These are phyloP conservation scores for Diaporthe amygdali DNA, from an alignment of 2,329 filamentous ascomycete species.

Conservation along the genomic window DNA sequence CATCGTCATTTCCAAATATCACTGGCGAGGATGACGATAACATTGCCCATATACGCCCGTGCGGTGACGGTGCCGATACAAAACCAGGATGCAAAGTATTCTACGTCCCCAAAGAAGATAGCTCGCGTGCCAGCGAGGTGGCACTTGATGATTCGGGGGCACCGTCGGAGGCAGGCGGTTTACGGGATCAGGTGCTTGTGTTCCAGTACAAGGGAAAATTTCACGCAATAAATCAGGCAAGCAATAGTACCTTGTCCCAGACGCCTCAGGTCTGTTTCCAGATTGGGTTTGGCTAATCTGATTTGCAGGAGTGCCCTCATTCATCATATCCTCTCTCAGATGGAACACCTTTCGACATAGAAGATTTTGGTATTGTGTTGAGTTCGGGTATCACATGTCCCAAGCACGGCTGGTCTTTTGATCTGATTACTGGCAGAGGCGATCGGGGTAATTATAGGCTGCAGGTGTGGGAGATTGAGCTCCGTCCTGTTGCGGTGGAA, in stretches of 20 bases:
- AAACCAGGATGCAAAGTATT: conserved; percentile 14
- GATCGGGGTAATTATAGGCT: conserved; percentile 24
- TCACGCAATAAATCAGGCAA: conserved; percentile 23
- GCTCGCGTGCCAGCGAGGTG: conserved; percentile 13
- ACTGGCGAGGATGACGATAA: conserved; percentile 8
- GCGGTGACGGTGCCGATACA: neutral
- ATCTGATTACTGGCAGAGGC: conserved; percentile 17
- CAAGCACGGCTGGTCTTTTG: conserved; percentile 26
- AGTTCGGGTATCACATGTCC: conserved; percentile 24
- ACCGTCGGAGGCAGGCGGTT: conserved; percentile 6
- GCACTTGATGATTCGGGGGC: neutral
- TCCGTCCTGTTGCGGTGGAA: neutral
- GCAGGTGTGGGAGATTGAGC: conserved; percentile 24
- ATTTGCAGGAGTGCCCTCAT: conserved; percentile 21
- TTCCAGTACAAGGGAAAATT: conserved; percentile 25
- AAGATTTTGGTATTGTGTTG: conserved; percentile 26
- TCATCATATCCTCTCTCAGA: conserved; percentile 26
- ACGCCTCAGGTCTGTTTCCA: neutral
- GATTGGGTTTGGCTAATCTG: neutral
- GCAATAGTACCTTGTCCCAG: neutral
- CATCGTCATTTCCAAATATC: conserved; percentile 24
- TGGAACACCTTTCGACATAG: conserved; percentile 24
- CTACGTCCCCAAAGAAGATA: conserved; percentile 23
- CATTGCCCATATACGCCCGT: conserved; percentile 13
- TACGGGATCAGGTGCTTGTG: conserved; percentile 24